Base-by-base conservation (phyloP, 202 grass and related monocot species). In the Digitaria exilis region DNA sequence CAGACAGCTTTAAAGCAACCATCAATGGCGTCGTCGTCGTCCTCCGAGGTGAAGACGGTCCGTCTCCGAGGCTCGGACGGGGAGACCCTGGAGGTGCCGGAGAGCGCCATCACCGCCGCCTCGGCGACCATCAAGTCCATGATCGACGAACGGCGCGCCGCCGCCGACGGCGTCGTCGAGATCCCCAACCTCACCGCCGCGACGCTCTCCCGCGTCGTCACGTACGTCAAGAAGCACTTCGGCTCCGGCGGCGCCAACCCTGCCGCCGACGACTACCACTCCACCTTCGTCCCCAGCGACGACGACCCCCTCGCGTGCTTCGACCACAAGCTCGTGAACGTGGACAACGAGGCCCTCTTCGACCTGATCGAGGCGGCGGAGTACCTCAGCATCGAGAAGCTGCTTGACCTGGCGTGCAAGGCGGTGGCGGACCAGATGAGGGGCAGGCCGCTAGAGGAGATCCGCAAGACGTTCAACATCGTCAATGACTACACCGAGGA, bases 141-240 rank as follows among this genome's bases (percentile, higher is more conserved):
- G 75, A 67, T 95, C 22, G 82, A 84, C 41, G 69, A 26, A 14
- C 39, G 9, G 1, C 9, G 19, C 9, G n/a, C 37, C 32, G 2
- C 84, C 48, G 84, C 52, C 31, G 43, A 58, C 51, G 71, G 65
- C 13, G 58, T 34, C 73, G 63, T 21, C 41, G 68, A 55, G 37
- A 76, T 94, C 25, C 85, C 87, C 3, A 81, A 78, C n/a, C 71
- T 95, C 34, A 30, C 54, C 15, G 84, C 73, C 44, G 75, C 75
- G 39, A 84, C 85, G 65, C 93, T 95, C 41, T 24, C 85, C 28
- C 82, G 79, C 66, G 82, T 92, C 22, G 28, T 90, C 7, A 76
- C 92, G 71, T 92, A 92, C 59, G 84, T 88, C 71, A 70, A 88
- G 26, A 73, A 69, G 74, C 89, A 92, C 65, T 88, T 42, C 68